phyloP scores from a whole-genome alignment of 2,329 filamentous ascomycete genomes.

The Neofusicoccum cordaticola region DNA sequence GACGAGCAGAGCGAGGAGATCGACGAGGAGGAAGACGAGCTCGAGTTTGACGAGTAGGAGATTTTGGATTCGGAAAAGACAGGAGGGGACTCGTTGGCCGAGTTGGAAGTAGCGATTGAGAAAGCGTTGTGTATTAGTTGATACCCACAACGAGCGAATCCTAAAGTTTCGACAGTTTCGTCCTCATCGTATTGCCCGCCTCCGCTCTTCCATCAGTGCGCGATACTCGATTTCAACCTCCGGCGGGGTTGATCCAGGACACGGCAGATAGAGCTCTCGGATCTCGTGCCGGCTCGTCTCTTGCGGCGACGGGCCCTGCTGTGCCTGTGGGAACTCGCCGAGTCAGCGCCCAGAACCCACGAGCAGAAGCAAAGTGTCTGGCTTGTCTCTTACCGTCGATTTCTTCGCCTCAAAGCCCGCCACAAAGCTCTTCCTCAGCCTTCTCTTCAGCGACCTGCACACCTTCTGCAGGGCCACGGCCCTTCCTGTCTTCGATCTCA shows the following conservation, averaged over 20 bases:
- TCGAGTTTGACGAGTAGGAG: background rate
- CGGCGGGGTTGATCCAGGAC: background rate
- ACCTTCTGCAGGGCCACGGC: background rate
- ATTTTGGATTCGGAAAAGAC: background rate
- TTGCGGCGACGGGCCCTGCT: too few species aligned
- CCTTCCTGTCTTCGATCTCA: background rate
- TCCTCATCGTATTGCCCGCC: background rate
- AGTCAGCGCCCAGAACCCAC: background rate
- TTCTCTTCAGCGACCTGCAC: background rate
- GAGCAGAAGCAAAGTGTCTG: too few species aligned
- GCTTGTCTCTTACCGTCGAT: background rate
- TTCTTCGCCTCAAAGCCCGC: background rate
- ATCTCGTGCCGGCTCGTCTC: background rate
- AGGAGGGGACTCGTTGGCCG: too few species aligned
- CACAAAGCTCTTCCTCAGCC: background rate
- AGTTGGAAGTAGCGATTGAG: background rate
- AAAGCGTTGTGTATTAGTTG: background rate
- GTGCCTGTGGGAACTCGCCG: background rate
- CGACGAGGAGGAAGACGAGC: constrained; percentile 32
- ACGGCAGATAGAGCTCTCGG: background rate
- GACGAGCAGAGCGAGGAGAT: constrained; percentile 31
- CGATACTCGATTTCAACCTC: background rate
- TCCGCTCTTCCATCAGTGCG: background rate
- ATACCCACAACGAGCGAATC: background rate
- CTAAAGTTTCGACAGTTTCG: too few species aligned